Evolutionary conservation across 2,329 filamentous ascomycete species (phyloP).

Genomic region (Achaetomium macrosporum): DNA sequence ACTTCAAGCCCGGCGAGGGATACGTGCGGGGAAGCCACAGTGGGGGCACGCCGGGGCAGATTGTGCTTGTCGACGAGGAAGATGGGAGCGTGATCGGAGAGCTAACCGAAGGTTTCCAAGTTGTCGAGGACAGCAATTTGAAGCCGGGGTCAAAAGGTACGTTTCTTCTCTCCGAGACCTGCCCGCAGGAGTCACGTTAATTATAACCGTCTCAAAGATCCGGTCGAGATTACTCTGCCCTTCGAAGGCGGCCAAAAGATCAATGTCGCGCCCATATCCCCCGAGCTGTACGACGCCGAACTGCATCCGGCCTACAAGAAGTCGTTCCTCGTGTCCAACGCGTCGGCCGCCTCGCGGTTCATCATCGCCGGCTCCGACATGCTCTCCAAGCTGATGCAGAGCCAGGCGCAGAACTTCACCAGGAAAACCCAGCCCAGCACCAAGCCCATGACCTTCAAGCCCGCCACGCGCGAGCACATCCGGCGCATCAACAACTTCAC

Average conservation of each 20-base stretch:
- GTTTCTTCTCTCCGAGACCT: slow-evolving; percentile 22
- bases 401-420: slow-evolving; percentile 73
- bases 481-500: slow-evolving; percentile 89
- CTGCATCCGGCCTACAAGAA: slow-evolving; percentile 89
- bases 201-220: slow-evolving; percentile 45
- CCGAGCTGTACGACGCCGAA: slow-evolving; percentile 69
- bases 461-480: slow-evolving; percentile 75
- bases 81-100: slow-evolving; percentile 94
- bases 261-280: slow-evolving; percentile 59
- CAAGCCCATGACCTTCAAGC: slow-evolving; percentile 82
- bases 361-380: slow-evolving; percentile 83
- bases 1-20: slow-evolving; percentile 72
- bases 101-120: slow-evolving; percentile 71
- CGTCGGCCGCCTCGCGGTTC: slow-evolving; percentile 79
- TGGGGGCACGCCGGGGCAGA: slow-evolving; percentile 60
- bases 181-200: background rate
- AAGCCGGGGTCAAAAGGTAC: slow-evolving; percentile 87
- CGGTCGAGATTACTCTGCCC: slow-evolving; percentile 73
- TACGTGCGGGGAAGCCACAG: slow-evolving; percentile 62
- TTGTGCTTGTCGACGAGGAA: slow-evolving; percentile 91
- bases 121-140: slow-evolving; percentile 70
- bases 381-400: slow-evolving; percentile 70
- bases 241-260: slow-evolving; percentile 58
- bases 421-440: slow-evolving; percentile 69
- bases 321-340: slow-evolving; percentile 79